These are phyloP conservation scores for Telfairia occidentalis DNA, from an alignment of 331 rosid genomes.

Conservation along the genomic window DNA sequence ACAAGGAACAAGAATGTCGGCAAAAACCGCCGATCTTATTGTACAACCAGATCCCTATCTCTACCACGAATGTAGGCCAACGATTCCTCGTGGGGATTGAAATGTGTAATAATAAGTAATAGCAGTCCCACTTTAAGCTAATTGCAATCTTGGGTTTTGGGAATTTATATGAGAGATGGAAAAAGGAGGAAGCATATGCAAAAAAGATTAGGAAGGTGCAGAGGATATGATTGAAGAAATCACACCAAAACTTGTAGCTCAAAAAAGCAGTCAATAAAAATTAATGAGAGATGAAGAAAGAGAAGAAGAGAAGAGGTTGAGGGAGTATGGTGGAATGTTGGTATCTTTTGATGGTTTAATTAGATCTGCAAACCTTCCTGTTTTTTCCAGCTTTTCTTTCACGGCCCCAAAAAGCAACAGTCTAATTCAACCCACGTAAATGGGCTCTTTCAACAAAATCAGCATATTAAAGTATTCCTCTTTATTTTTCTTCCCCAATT, in stretches of 20 bases:
- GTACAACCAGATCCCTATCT: constrained; percentile 35
- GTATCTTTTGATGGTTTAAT: constrained; percentile 27
- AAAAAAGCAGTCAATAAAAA: constrained; percentile 25
- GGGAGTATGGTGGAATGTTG: constrained; percentile 30
- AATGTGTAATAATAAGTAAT: not conserved
- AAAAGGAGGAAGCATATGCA: constrained; percentile 1
- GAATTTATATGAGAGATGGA: constrained; percentile 13
- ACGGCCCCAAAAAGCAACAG: constrained; percentile 1
- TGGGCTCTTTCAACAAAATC: not conserved
- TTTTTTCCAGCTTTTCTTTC: not conserved
- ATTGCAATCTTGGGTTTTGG: constrained; percentile 5
- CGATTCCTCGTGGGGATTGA: constrained; percentile 2
- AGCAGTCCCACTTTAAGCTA: constrained; percentile 1
- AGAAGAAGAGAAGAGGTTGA: not conserved
- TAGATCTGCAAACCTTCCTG: constrained; percentile 30
- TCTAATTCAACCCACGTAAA: not conserved
- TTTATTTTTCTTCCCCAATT: not conserved
- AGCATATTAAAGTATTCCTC: not conserved
- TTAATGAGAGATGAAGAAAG: constrained; percentile 16
- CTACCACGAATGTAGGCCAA: constrained; percentile 6
- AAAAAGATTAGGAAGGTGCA: constrained; percentile 23
- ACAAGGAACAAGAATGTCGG: constrained; percentile 16
- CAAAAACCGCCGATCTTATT: constrained; percentile 12
- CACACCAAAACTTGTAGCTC: constrained; percentile 16
- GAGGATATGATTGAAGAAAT: constrained; percentile 22